A percentile compares a stretch with the other conserved stretches of the same genome.
Conservation (phyloP, 148 eudicot species). For the Gaultheria prostrata region DNA sequence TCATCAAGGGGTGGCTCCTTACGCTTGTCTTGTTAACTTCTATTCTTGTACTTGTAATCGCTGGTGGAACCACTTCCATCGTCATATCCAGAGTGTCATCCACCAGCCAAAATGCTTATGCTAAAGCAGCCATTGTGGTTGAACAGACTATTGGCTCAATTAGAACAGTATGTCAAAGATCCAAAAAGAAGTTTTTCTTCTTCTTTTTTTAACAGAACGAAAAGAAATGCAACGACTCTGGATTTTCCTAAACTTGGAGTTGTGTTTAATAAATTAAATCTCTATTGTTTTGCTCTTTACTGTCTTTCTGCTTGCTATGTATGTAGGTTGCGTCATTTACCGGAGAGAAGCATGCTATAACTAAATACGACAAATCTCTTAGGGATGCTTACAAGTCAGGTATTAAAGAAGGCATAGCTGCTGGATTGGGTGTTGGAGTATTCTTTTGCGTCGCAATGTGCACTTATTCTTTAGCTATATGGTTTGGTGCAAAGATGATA, state of each 20-base stretch:
- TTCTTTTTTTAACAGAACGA: not conserved
- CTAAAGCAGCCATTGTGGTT: slow-evolving; percentile 72
- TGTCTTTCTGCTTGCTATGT: not conserved
- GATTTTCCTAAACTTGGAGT: not conserved
- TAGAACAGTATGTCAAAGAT: slow-evolving; percentile 57
- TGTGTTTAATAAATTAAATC: not conserved
- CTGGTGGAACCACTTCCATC: slow-evolving; percentile 56
- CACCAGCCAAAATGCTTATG: slow-evolving; percentile 64
- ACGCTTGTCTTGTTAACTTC: slow-evolving; percentile 65
- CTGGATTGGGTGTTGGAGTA: slow-evolving; percentile 1
- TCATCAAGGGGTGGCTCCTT: slow-evolving; percentile 83
- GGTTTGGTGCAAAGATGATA: slow-evolving; percentile 76
- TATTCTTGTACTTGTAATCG: slow-evolving; percentile 53
- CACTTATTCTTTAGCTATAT: slow-evolving; percentile 64
- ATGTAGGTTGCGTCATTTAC: slow-evolving; percentile 83
- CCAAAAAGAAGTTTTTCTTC: not conserved
- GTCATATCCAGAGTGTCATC: slow-evolving; percentile 53
- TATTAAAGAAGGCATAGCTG: not conserved
- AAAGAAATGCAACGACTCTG: not conserved
- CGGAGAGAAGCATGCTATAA: slow-evolving; percentile 70
- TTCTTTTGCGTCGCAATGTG: slow-evolving; percentile 33
- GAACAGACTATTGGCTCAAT: slow-evolving; percentile 85
- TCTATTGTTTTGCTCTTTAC: not conserved
- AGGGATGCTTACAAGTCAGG: not conserved
- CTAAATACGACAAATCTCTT: slow-evolving; percentile 31